phyloP scores from a whole-genome alignment of 331 rosid species.

The Spiraea crenata region DNA sequence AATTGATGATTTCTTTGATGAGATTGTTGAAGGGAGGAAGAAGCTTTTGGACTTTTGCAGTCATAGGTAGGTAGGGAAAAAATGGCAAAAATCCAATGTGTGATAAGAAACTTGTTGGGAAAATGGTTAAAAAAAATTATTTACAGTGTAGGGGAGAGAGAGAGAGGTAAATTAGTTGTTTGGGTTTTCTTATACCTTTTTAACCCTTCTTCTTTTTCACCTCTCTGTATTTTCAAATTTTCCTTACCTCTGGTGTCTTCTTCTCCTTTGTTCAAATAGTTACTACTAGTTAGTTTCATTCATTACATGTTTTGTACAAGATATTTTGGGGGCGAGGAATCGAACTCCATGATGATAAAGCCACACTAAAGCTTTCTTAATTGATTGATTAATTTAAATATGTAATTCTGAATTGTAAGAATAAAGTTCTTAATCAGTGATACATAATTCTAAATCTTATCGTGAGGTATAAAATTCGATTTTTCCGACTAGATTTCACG shows the following conservation, averaged over 20 bases:
- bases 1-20: constrained; percentile 97
- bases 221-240: neutral
- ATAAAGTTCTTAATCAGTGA: no score
- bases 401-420: no score
- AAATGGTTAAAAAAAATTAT: neutral
- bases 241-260: neutral
- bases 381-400: no score
- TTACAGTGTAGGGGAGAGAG: constrained; percentile 14
- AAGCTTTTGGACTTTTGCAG: constrained; percentile 98
- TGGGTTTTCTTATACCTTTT: constrained; percentile 44
- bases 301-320: no score
- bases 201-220: constrained; percentile 26
- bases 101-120: constrained; percentile 9
- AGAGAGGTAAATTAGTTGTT: constrained; percentile 34
- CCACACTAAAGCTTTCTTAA: no score
- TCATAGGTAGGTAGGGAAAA: constrained; percentile 59
- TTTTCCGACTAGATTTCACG: neutral
- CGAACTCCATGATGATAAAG: no score
- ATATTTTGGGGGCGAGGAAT: no score
- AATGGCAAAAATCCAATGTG: neutral
- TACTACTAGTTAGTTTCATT: neutral
- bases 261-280: constrained; percentile 5
- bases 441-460: neutral
- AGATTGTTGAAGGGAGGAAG: constrained; percentile 97
- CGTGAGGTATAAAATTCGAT: neutral